These are phyloP conservation scores for Fraxinus angustifolia DNA, from an alignment of 305 asterid genomes.

Conservation along the genomic window DNA sequence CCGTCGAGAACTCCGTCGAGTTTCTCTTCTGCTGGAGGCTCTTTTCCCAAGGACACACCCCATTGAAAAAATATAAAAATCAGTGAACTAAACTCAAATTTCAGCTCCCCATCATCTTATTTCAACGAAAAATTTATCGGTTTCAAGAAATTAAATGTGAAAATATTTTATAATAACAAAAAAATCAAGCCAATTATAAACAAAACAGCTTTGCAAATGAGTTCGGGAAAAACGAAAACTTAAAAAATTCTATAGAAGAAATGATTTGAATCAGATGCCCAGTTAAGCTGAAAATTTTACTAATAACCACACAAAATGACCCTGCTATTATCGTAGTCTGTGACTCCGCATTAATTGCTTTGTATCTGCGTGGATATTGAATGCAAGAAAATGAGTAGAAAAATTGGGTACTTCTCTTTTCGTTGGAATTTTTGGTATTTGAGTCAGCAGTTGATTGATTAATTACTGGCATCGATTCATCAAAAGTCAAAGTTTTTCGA, in stretches of 20 bases:
- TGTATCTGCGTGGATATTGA: not conserved
- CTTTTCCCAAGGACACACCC: conserved; percentile 53
- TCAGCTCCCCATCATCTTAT: conserved; percentile 31
- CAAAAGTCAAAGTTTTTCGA: not conserved
- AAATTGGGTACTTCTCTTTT: not conserved
- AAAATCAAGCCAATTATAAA: not conserved
- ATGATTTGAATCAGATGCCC: conserved; percentile 23
- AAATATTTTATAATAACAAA: not conserved
- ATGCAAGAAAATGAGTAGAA: not conserved
- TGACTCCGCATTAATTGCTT: conserved; percentile 28
- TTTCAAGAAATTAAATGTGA: not conserved
- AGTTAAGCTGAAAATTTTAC: not conserved
- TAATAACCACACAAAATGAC: not conserved
- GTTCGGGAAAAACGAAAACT: conserved; percentile 7
- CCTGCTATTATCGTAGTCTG: not conserved
- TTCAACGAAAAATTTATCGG: not conserved
- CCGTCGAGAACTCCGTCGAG: conserved; percentile 52
- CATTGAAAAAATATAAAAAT: conserved; percentile 26
- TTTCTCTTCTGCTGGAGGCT: conserved; percentile 29
- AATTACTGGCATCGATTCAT: not conserved
- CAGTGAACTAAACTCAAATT: conserved; percentile 16
- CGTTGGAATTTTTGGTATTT: not conserved
- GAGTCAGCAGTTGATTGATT: not conserved
- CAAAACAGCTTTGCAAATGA: conserved; percentile 14
- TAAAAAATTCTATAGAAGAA: not conserved